Percentiles rank a stretch among this genome's conserved stretches.
Evolutionary conservation across 208 protist genomes (phyloP).

Genomic region (Wallacemonas collosoma): DNA sequence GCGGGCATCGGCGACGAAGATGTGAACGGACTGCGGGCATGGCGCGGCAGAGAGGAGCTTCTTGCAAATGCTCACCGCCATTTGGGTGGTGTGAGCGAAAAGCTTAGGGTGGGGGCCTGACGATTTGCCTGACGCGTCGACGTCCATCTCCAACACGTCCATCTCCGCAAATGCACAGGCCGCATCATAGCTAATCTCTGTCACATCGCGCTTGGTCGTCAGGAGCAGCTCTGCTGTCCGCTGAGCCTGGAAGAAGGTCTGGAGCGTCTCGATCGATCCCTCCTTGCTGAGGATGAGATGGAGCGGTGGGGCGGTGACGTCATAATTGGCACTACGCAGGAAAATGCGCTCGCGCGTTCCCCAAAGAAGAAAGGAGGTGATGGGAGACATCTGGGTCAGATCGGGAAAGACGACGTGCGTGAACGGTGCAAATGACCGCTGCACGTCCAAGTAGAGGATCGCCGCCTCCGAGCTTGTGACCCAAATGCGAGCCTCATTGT

Average conservation of each 20-base stretch:
- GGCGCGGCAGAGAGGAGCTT: conserved; percentile 32
- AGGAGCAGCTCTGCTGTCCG: conserved; percentile 29
- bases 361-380: conserved; percentile 69
- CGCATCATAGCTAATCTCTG: conserved; percentile 78
- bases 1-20: conserved; percentile 68
- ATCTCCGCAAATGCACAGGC: conserved; percentile 62
- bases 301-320: conserved; percentile 34
- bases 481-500: conserved; percentile 53
- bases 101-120: conserved; percentile 60
- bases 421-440: conserved; percentile 73
- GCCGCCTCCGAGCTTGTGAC: conserved; percentile 82
- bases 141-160: conserved; percentile 77
- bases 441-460: conserved; percentile 64
- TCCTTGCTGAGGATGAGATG: conserved; percentile 47
- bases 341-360: conserved; percentile 66
- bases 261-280: conserved; percentile 32
- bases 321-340: conserved; percentile 45
- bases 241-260: conserved; percentile 49
- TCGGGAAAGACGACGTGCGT: conserved; percentile 84
- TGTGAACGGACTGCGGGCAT: conserved; percentile 62
- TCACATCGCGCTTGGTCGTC: conserved; percentile 19
- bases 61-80: conserved; percentile 51
- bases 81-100: conserved; percentile 52
- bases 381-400: conserved; percentile 53
- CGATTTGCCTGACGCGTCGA: conserved; percentile 57